A percentile compares a stretch with the other conserved stretches of the same genome.
Evolutionary conservation across 495 filamentous ascomycete species (phyloP).

Genomic region (Cairneyella variabilis): DNA sequence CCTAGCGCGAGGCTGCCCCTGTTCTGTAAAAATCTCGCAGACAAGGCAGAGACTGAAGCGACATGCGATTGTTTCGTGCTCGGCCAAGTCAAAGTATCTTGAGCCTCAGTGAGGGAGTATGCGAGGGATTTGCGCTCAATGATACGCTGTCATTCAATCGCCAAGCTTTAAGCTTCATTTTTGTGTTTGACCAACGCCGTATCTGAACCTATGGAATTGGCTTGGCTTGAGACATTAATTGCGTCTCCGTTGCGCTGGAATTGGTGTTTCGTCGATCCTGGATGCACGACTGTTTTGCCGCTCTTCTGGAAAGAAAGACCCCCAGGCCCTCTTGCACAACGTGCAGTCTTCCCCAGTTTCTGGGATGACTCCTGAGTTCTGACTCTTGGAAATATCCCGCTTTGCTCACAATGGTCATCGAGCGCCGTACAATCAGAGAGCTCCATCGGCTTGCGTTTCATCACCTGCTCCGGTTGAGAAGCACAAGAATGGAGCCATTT

Average conservation of each 20-base stretch:
- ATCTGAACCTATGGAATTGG: background rate
- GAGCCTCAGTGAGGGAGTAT: background rate
- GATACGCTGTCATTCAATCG: background rate
- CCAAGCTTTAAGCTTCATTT: background rate
- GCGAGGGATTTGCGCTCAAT: background rate
- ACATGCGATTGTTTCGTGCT: background rate
- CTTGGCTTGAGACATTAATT: background rate
- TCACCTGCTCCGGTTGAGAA: conserved; percentile 18
- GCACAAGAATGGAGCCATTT: conserved; percentile 19
- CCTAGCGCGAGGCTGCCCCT: conserved; percentile 41
- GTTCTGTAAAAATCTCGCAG: background rate
- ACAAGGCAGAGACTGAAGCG: background rate
- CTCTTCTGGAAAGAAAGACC: background rate
- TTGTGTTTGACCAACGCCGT: background rate
- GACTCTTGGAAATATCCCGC: background rate
- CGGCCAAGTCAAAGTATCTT: background rate
- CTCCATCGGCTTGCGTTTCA: background rate
- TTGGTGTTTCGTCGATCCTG: background rate
- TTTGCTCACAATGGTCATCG: background rate
- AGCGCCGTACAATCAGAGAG: background rate
- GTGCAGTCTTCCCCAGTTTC: too few relatives aligned
- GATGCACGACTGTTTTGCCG: background rate
- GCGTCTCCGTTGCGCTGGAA: background rate
- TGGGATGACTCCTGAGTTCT: too few relatives aligned
- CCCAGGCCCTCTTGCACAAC: background rate